Conservation (phyloP, 1,139 yeast genomes). For the Casaregolazyma suthepensis region DNA sequence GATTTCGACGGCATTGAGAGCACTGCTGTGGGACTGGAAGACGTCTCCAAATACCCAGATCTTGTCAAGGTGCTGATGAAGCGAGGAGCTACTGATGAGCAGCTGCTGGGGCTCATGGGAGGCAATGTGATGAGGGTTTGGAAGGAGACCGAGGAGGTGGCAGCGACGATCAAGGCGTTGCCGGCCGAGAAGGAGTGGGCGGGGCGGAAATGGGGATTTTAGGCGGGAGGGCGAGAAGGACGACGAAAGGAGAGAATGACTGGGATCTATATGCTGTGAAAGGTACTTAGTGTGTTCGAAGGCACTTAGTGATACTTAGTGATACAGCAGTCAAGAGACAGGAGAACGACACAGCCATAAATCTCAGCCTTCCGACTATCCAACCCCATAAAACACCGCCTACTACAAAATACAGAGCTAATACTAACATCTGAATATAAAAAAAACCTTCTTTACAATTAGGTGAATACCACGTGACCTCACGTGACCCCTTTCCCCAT, state of each 20-base stretch:
- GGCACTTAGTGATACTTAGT: too few species aligned
- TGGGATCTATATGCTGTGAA: too few species aligned
- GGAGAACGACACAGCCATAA: too few species aligned
- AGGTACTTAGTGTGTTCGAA: too few species aligned
- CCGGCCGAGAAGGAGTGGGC: slow-evolving; percentile 19
- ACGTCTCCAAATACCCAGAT: slow-evolving; percentile 50
- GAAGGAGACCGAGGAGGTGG: slow-evolving; percentile 39
- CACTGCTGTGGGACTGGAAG: slow-evolving; percentile 47
- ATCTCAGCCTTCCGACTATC: too few species aligned
- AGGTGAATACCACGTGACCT: neutral
- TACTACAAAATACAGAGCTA: too few species aligned
- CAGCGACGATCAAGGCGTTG: slow-evolving; percentile 22
- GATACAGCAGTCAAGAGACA: too few species aligned
- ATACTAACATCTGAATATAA: too few species aligned
- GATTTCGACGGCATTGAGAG: slow-evolving; percentile 49
- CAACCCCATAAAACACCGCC: too few species aligned
- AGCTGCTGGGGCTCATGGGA: slow-evolving; percentile 43
- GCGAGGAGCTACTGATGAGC: slow-evolving; percentile 38
- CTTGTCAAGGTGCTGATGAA: slow-evolving; percentile 40
- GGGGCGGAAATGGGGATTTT: slow-evolving; percentile 4
- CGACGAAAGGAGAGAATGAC: neutral
- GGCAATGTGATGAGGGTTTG: slow-evolving; percentile 42
- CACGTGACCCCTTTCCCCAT: neutral
- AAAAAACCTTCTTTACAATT: too few species aligned
- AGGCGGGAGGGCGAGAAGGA: neutral